phyloP scores from a whole-genome alignment of 2,329 filamentous ascomycete species.

The Calonectria fujianensis region DNA sequence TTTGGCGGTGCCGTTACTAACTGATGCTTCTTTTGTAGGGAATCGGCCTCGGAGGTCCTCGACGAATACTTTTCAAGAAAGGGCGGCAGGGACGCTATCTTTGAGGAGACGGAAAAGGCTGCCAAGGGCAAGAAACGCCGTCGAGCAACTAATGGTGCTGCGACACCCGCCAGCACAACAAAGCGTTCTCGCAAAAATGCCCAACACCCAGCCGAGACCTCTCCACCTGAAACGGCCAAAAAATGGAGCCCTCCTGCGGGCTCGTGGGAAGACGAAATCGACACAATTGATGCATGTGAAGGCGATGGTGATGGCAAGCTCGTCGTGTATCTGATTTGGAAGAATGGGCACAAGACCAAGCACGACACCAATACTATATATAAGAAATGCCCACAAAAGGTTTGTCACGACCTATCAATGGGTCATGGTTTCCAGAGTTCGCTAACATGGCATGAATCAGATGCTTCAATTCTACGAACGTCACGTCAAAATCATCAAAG shows the following conservation, averaged over 20 bases:
- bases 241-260: constrained; percentile 82
- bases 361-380: constrained; percentile 82
- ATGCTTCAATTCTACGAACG: constrained; percentile 77
- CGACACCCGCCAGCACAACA: constrained; percentile 54
- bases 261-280: constrained; percentile 85
- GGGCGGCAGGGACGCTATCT: constrained; percentile 77
- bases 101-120: constrained; percentile 70
- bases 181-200: constrained; percentile 70
- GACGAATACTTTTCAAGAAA: constrained; percentile 77
- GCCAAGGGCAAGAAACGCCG: constrained; percentile 75
- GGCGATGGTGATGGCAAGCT: constrained; percentile 76
- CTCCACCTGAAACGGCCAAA: constrained; percentile 67
- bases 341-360: constrained; percentile 82
- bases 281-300: constrained; percentile 82
- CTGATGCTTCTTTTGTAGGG: constrained; percentile 60
- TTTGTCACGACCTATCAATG: constrained; percentile 57
- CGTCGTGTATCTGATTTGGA: constrained; percentile 84
- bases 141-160: constrained; percentile 64
- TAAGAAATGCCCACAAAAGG: constrained; percentile 86
- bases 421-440: neutral
- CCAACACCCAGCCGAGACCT: constrained; percentile 68
- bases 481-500: constrained; percentile 72
- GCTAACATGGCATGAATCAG: constrained; percentile 58
- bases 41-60: constrained; percentile 76
- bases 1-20: neutral